phyloP scores from a whole-genome alignment of 345 rosid species.

The Reutealis trisperma region DNA sequence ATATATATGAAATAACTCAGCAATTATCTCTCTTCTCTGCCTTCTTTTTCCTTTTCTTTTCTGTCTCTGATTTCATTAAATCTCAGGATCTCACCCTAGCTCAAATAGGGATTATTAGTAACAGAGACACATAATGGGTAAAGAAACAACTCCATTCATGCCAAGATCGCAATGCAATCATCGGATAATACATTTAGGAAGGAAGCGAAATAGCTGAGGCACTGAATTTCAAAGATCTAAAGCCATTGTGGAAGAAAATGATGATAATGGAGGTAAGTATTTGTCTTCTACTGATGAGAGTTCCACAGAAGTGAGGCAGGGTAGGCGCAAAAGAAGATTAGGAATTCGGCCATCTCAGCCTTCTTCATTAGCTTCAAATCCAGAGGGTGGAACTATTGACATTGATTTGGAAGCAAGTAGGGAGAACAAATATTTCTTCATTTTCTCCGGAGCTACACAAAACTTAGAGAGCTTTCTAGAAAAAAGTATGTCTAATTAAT shows the following conservation, averaged over 20 bases:
- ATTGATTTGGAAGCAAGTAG: slow-evolving; percentile 56
- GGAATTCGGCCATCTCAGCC: slow-evolving; percentile 51
- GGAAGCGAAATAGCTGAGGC: slow-evolving; percentile 55
- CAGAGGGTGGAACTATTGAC: slow-evolving; percentile 48
- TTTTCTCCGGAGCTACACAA: too few species aligned
- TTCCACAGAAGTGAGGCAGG: slow-evolving; percentile 45
- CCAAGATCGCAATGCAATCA: slow-evolving; percentile 56
- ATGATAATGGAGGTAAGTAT: slow-evolving; percentile 58
- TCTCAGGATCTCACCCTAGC: too few species aligned
- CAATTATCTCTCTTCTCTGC: too few species aligned
- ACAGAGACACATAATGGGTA: slow-evolving; percentile 57
- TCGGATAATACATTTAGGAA: slow-evolving; percentile 48
- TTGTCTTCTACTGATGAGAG: slow-evolving; percentile 80
- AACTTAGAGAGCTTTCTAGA: too few species aligned
- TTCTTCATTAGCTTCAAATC: slow-evolving; percentile 57
- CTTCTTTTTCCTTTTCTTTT: too few species aligned
- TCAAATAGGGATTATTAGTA: too few species aligned
- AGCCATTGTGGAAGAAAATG: slow-evolving; percentile 71
- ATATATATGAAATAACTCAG: too few species aligned
- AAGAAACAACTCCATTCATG: slow-evolving; percentile 44
- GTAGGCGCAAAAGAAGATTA: slow-evolving; percentile 50
- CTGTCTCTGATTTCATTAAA: too few species aligned
- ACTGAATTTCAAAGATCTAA: slow-evolving; percentile 62
- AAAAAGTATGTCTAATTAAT: too few species aligned
- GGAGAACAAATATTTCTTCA: too few species aligned